Base-by-base conservation (phyloP, 1,284 basidiomycete genomes). In the Thecaphora frezii region DNA sequence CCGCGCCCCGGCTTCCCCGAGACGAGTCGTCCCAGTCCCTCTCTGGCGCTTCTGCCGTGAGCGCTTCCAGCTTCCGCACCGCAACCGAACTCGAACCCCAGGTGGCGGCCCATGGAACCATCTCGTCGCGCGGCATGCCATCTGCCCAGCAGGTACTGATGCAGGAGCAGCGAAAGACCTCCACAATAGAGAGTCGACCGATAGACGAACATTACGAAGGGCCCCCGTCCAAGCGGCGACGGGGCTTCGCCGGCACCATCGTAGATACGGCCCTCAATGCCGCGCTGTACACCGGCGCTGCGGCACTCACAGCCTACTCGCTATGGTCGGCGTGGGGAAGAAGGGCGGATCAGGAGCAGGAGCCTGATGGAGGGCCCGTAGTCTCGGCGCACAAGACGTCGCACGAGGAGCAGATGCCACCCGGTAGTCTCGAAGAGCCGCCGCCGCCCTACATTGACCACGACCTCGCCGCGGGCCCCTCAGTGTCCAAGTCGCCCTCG, bases 251-350 rank as follows among this genome's bases (percentile, higher is more conserved):
- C 9, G 64, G 69, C n/a, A 44, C 62, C 14, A 66, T 71, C 16
- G 63, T 71, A 4, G 64, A 67, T 28, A 61, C 62, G 4, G 69
- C 69, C 1, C 44, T 71, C 21, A 69, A 61, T 23, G 66, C 69
- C 13, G 69, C 69, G 2, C 52, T 71, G 13, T 69, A 64, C 40
- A 65, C 69, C 1, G 69, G 69, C 23, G 69, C 69, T 16, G 69
- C 67, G 1, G 69, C 69, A 3, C 48, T 71, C 12, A 71, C 69
- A 0, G 69, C 69, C 1, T 71, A 70, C 23, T 66, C 66, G 19
- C 48, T 71, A 1, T 71, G 69, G 69, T 57, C 58, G 1, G 58
- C 53, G 1, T 71, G 69, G 69, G 56, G 69, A 30, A 49, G 51
- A 8, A 44, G 46, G 14, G 42, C 47, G 28, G 58, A 71, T 36